phyloP scores from a whole-genome alignment of 148 eudicot genomes.

The Camellia granthamiana region DNA sequence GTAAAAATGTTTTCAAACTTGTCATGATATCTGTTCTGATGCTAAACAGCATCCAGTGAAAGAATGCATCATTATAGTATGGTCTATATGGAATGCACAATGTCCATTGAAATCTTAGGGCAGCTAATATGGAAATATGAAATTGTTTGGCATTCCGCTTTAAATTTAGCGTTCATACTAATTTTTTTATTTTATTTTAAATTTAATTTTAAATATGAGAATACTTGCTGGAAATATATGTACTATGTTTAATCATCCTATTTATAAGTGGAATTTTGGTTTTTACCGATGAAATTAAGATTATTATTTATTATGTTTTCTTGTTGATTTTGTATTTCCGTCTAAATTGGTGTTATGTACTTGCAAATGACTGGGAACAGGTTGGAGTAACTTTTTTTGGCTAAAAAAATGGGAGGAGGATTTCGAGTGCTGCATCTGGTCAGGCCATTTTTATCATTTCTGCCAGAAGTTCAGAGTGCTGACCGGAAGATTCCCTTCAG shows the following conservation, averaged over 20 bases:
- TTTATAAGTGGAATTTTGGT: neutral
- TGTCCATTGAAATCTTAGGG: neutral
- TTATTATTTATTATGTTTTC: neutral
- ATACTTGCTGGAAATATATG: neutral
- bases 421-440: constrained; percentile 81
- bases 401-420: constrained; percentile 67
- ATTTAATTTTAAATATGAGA: neutral
- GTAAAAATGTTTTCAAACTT: neutral
- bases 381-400: constrained; percentile 18
- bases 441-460: constrained; percentile 68
- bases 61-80: neutral
- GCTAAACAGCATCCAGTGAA: neutral
- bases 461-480: constrained; percentile 79
- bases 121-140: neutral
- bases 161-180: neutral
- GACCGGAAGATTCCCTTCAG: constrained; percentile 77
- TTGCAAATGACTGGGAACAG: constrained; percentile 16
- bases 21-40: neutral
- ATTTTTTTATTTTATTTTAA: neutral
- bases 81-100: neutral
- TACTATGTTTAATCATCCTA: neutral
- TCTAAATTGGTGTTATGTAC: neutral
- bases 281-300: neutral
- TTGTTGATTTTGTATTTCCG: neutral
- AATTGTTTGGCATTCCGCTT: neutral